A percentile compares a stretch with the other conserved stretches of the same genome.
Evolutionary conservation across 768 basidiomycete genomes (phyloP).

Genomic region (Porpolomopsis calyptriformis): DNA sequence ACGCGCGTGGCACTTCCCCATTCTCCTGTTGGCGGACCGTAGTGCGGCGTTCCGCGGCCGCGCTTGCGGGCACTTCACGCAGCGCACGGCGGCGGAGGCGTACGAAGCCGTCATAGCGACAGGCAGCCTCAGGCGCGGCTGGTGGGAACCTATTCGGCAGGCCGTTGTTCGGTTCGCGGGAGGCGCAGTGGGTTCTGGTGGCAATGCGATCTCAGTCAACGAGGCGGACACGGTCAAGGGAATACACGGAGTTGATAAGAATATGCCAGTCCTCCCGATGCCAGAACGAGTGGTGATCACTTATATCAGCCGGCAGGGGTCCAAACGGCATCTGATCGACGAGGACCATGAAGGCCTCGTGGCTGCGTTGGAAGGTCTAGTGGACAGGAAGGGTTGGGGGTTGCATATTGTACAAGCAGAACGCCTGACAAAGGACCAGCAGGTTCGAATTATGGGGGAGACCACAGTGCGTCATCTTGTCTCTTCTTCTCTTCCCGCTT

Average conservation of each 20-base stretch:
- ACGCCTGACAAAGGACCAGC: conserved; percentile 62
- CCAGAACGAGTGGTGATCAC: conserved; percentile 52
- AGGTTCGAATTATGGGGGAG: conserved; percentile 50
- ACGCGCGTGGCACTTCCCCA: conserved; percentile 63
- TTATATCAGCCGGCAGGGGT: conserved; percentile 59
- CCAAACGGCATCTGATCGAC: conserved; percentile 39
- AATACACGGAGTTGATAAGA: not conserved
- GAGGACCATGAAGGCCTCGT: conserved; percentile 51
- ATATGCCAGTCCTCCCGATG: conserved; percentile 16
- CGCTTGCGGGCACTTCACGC: conserved; percentile 51
- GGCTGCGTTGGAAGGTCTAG: conserved; percentile 39
- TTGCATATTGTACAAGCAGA: conserved; percentile 54
- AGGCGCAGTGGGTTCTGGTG: conserved; percentile 20
- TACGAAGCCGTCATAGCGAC: conserved; percentile 36
- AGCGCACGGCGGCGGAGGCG: conserved; percentile 65
- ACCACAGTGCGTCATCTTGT: conserved; percentile 48
- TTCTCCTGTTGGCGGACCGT: conserved; percentile 60
- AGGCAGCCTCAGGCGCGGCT: conserved; percentile 25
- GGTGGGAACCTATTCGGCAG: conserved; percentile 71
- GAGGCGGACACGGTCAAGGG: not conserved
- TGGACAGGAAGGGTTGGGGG: conserved; percentile 43
- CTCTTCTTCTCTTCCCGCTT: not conserved
- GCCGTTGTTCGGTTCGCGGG: conserved; percentile 63
- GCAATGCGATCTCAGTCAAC: conserved; percentile 6
- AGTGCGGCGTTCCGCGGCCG: conserved; percentile 64